These are phyloP conservation scores for Coemansia umbellata DNA, from an alignment of 192 early-diverging fungal species.

Conservation along the genomic window DNA sequence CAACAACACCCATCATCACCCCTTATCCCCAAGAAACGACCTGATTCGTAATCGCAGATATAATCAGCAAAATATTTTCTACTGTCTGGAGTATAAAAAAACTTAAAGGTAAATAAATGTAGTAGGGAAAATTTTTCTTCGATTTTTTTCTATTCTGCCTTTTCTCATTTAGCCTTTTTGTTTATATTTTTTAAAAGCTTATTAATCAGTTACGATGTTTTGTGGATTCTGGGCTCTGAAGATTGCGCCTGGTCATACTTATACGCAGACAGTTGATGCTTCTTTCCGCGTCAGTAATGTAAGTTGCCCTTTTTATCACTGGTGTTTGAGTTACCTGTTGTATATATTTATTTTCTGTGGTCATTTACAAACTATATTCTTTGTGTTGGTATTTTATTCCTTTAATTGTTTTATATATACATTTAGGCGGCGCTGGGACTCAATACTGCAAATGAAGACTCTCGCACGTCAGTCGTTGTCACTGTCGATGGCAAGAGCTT, in stretches of 20 bases:
- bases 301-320: slow-evolving; percentile 5
- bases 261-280: slow-evolving; percentile 70
- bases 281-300: slow-evolving; percentile 79
- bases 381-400: not conserved
- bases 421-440: slow-evolving; percentile 69
- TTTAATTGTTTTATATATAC: not conserved
- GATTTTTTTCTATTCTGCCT: too few species aligned
- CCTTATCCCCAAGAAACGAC: too few species aligned
- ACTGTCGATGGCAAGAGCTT: slow-evolving; percentile 68
- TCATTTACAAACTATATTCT: too few species aligned
- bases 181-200: too few species aligned
- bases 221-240: slow-evolving; percentile 66
- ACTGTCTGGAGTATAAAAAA: too few species aligned
- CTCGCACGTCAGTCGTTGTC: slow-evolving; percentile 69
- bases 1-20: too few species aligned
- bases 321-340: not conserved
- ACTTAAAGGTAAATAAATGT: too few species aligned
- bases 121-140: too few species aligned
- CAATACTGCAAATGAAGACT: slow-evolving; percentile 41
- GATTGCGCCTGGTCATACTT: slow-evolving; percentile 68
- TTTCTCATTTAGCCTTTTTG: not conserved
- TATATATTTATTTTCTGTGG: not conserved
- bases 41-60: too few species aligned
- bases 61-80: too few species aligned
- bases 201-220: slow-evolving; percentile 51